Percentiles rank a stretch among this genome's conserved stretches.
These are phyloP conservation scores for Leucocoprinus leucothites DNA, from an alignment of 768 basidiomycete genomes.

Conservation along the genomic window DNA sequence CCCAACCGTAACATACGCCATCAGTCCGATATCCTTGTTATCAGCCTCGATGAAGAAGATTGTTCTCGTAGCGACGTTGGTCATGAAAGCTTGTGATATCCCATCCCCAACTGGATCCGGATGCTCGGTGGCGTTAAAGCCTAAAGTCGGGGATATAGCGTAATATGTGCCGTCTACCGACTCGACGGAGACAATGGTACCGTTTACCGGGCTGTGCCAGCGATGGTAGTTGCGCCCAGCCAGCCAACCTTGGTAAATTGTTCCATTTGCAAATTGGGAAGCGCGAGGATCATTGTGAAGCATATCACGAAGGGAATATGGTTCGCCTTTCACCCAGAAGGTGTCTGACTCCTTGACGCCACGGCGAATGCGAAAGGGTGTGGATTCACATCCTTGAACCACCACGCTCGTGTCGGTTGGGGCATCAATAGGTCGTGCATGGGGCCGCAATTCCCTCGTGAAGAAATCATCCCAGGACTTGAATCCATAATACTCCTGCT, in stretches of 20 bases:
- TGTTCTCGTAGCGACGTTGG: constrained; percentile 44
- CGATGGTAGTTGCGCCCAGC: constrained; percentile 55
- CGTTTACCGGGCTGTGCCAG: constrained; percentile 59
- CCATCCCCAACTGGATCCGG: constrained; percentile 15
- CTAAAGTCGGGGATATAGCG: constrained; percentile 27
- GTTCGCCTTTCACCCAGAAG: constrained; percentile 63
- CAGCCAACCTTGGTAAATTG: constrained; percentile 57
- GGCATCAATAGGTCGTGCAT: constrained; percentile 35
- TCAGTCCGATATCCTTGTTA: constrained; percentile 47
- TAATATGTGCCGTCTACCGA: constrained; percentile 52
- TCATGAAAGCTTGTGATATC: constrained; percentile 39
- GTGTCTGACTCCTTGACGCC: constrained; percentile 38
- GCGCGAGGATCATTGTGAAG: constrained; percentile 37
- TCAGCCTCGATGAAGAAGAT: constrained; percentile 56
- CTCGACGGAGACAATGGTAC: constrained; percentile 36
- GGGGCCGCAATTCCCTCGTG: constrained; percentile 36
- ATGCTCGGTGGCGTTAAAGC: constrained; percentile 6
- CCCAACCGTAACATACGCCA: constrained; percentile 57
- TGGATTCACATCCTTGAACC: constrained; percentile 53
- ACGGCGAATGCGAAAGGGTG: constrained; percentile 35
- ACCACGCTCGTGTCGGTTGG: constrained; percentile 33
- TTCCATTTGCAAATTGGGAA: constrained; percentile 46
- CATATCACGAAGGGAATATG: constrained; percentile 58
- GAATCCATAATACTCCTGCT: constrained; percentile 40
- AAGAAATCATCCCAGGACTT: constrained; percentile 57